Evolutionary conservation across 768 basidiomycete genomes (phyloP).

Genomic region (Auricularia sp.): DNA sequence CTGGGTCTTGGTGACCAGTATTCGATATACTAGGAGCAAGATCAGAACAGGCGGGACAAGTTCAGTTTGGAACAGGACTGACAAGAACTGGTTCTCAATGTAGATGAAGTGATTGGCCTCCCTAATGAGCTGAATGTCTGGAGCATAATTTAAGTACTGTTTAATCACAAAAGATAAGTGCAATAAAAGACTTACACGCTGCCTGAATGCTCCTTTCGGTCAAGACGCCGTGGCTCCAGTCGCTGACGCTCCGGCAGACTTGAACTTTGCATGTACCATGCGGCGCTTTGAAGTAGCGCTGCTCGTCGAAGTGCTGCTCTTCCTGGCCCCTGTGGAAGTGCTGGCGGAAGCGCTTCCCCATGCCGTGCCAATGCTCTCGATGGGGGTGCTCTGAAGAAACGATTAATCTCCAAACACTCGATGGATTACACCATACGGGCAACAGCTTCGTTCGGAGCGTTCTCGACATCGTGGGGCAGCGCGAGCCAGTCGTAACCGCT

Average conservation of each 20-base stretch:
- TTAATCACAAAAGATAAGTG: background rate
- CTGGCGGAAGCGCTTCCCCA: slow-evolving; percentile 53
- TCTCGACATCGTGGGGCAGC: slow-evolving; percentile 59
- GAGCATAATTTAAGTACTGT: background rate
- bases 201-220: slow-evolving; percentile 89
- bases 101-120: slow-evolving; percentile 86
- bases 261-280: slow-evolving; percentile 60
- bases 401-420: background rate
- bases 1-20: slow-evolving; percentile 49
- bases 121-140: slow-evolving; percentile 69
- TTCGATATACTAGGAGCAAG: slow-evolving; percentile 54
- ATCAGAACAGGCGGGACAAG: background rate
- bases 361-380: slow-evolving; percentile 44
- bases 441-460: slow-evolving; percentile 57
- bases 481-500: slow-evolving; percentile 55
- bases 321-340: slow-evolving; percentile 40
- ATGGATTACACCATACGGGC: slow-evolving; percentile 30
- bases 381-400: slow-evolving; percentile 50
- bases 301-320: slow-evolving; percentile 25
- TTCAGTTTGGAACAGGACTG: slow-evolving; percentile 18
- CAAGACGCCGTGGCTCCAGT: slow-evolving; percentile 91
- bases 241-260: slow-evolving; percentile 74
- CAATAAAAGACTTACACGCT: slow-evolving; percentile 52
- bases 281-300: slow-evolving; percentile 32
- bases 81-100: slow-evolving; percentile 92